Evolutionary conservation across 352 stramenopile species (phyloP).

Genomic region (Globisporangium megalacanthum): DNA sequence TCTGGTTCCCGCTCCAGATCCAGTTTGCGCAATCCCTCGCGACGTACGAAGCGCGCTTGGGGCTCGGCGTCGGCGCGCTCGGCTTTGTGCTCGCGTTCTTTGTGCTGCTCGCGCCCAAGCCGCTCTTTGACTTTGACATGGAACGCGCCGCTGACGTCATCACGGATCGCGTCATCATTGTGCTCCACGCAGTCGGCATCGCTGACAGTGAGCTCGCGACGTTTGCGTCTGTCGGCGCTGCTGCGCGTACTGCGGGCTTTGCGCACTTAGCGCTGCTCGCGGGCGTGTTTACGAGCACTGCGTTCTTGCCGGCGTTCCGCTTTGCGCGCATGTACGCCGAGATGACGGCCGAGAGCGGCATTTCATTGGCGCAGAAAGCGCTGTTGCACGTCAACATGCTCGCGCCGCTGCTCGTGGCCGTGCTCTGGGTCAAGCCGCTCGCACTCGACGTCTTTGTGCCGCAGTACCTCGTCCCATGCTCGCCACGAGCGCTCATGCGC

Average conservation of each 20-base stretch:
- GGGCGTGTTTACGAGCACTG: constrained; percentile 52
- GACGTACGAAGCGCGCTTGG: constrained; percentile 57
- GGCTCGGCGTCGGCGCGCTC: constrained; percentile 43
- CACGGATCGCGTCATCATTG: constrained; percentile 36
- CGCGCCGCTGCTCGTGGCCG: constrained; percentile 44
- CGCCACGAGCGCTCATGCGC: constrained; percentile 28
- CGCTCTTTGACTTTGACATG: constrained; percentile 63
- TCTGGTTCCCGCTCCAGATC: constrained; percentile 76
- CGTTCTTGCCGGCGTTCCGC: constrained; percentile 65
- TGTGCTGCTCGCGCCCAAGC: constrained; percentile 50
- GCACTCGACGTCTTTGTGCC: constrained; percentile 43
- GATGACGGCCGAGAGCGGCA: constrained; percentile 45
- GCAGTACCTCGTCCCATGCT: constrained; percentile 40
- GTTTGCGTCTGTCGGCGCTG: constrained; percentile 24
- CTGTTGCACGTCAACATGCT: constrained; percentile 72
- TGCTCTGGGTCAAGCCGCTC: constrained; percentile 55
- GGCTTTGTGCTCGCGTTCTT: constrained; percentile 58
- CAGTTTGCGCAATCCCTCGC: constrained; percentile 56
- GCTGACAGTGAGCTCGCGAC: constrained; percentile 52
- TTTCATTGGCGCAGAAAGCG: constrained; percentile 25
- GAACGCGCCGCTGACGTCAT: constrained; percentile 36
- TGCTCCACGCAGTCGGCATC: constrained; percentile 53
- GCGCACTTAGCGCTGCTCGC: constrained; percentile 31
- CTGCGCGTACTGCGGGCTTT: constrained; percentile 27
- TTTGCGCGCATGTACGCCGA: constrained; percentile 79